phyloP scores from a whole-genome alignment of 306 rosid genomes.

The Pterocarpus santalinus region DNA sequence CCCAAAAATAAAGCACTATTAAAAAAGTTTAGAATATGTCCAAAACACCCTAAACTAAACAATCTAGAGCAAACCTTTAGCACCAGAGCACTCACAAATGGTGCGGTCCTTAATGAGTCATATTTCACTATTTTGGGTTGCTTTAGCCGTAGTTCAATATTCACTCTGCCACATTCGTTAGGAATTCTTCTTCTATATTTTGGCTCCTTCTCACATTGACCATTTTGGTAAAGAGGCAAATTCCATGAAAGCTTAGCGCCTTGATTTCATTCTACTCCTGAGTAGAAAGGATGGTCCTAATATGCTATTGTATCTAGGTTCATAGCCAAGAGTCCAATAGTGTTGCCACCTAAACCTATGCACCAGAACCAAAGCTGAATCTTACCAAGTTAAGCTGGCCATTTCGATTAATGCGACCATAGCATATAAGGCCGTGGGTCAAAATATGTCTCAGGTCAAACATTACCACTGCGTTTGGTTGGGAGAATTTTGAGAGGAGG shows the following conservation, averaged over 20 bases:
- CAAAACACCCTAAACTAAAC: too few species aligned
- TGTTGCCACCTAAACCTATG: slow-evolving; percentile 4
- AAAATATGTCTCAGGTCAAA: too few species aligned
- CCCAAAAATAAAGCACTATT: too few species aligned
- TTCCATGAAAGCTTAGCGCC: slow-evolving; percentile 45
- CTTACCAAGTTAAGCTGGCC: background rate
- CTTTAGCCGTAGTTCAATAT: slow-evolving; percentile 25
- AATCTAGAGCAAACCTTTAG: too few species aligned
- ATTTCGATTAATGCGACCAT: background rate
- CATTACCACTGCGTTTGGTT: too few species aligned
- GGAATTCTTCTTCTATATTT: slow-evolving; percentile 33
- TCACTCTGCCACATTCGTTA: slow-evolving; percentile 19
- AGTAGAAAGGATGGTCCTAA: slow-evolving; percentile 22
- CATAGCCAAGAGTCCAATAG: slow-evolving; percentile 37
- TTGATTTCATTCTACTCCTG: slow-evolving; percentile 39
- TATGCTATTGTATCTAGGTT: slow-evolving; percentile 35
- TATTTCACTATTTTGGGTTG: slow-evolving; percentile 15
- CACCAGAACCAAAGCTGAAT: slow-evolving; percentile 8
- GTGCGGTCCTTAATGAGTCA: background rate
- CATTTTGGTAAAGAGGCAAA: slow-evolving; percentile 34
- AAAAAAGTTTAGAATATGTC: too few species aligned
- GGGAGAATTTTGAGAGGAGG: too few species aligned
- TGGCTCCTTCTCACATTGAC: background rate
- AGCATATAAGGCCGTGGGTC: too few species aligned
- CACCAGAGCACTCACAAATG: background rate